These are phyloP conservation scores for Xylaria curta DNA, from an alignment of 495 filamentous ascomycete genomes.

Conservation along the genomic window DNA sequence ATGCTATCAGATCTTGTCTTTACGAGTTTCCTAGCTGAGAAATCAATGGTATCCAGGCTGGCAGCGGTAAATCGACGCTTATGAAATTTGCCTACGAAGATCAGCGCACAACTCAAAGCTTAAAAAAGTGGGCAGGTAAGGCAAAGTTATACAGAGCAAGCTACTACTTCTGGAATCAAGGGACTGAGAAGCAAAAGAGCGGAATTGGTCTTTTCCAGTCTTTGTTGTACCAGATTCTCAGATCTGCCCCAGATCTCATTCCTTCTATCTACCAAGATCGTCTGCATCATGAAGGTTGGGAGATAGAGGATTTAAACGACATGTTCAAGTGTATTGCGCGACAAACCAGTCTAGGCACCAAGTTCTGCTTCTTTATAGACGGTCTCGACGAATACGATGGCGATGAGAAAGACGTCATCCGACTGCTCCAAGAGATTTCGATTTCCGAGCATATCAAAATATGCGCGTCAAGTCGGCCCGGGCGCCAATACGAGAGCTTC, in stretches of 20 bases:
- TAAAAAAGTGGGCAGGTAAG: constrained; percentile 37
- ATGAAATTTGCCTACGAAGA: constrained; percentile 27
- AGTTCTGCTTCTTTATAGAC: constrained; percentile 46
- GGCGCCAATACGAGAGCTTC: constrained; percentile 27
- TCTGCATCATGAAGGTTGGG: constrained; percentile 14
- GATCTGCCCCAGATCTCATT: constrained; percentile 42
- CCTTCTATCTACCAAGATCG: constrained; percentile 1
- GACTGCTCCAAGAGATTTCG: constrained; percentile 14
- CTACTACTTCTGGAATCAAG: constrained; percentile 54
- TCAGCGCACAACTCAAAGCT: constrained; percentile 25
- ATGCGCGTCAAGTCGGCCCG: constrained; percentile 58
- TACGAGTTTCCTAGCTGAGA: neutral
- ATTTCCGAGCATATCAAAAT: constrained; percentile 46
- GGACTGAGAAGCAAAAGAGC: constrained; percentile 43
- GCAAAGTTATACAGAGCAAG: constrained; percentile 34
- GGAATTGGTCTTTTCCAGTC: constrained; percentile 36
- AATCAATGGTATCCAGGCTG: constrained; percentile 16
- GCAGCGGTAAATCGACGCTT: constrained; percentile 33
- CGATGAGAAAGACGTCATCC: constrained; percentile 30
- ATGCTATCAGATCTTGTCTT: neutral
- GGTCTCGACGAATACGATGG: constrained; percentile 42
- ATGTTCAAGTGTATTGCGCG: neutral
- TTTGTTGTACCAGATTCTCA: constrained; percentile 49
- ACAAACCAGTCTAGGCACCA: neutral
- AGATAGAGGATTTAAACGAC: constrained; percentile 17